These are phyloP conservation scores for Sistotremastrum niveocremeum DNA, from an alignment of 768 basidiomycete species.

Conservation along the genomic window DNA sequence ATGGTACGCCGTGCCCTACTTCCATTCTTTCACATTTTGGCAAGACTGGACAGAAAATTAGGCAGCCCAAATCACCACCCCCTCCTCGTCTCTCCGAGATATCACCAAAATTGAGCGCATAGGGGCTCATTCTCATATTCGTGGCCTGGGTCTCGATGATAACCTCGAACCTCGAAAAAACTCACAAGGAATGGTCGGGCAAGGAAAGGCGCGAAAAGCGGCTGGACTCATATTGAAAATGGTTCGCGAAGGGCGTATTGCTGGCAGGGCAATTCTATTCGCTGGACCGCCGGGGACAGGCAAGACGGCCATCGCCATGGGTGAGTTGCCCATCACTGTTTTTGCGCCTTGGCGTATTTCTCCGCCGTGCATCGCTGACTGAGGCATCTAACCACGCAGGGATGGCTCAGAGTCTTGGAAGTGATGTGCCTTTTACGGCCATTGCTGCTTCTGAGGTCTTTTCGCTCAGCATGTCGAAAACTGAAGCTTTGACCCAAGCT, in stretches of 20 bases:
- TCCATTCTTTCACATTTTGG: neutral
- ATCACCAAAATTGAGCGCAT: conserved; percentile 92
- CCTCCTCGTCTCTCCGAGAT: conserved; percentile 68
- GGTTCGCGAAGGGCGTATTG: conserved; percentile 93
- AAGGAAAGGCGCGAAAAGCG: conserved; percentile 90
- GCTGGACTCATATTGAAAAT: conserved; percentile 96
- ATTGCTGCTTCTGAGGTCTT: conserved; percentile 97
- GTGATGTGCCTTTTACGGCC: conserved; percentile 96
- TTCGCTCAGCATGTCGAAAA: conserved; percentile 96
- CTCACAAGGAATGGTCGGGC: conserved; percentile 95
- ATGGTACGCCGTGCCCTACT: neutral
- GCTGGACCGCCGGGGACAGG: conserved; percentile 96
- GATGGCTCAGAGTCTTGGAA: conserved; percentile 90
- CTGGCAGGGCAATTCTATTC: conserved; percentile 91
- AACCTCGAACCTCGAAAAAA: conserved; percentile 78
- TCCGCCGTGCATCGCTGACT: neutral
- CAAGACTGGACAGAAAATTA: conserved; percentile 7
- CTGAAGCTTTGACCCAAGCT: conserved; percentile 93
- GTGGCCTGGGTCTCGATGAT: conserved; percentile 87
- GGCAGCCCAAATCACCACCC: conserved; percentile 67
- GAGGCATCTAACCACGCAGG: conserved; percentile 28
- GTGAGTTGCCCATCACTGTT: conserved; percentile 32
- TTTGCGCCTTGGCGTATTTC: conserved; percentile 16
- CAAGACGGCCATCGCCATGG: conserved; percentile 96
- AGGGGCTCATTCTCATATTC: conserved; percentile 90